phyloP scores from a whole-genome alignment of 352 stramenopile genomes.

The Globisporangium splendens region DNA sequence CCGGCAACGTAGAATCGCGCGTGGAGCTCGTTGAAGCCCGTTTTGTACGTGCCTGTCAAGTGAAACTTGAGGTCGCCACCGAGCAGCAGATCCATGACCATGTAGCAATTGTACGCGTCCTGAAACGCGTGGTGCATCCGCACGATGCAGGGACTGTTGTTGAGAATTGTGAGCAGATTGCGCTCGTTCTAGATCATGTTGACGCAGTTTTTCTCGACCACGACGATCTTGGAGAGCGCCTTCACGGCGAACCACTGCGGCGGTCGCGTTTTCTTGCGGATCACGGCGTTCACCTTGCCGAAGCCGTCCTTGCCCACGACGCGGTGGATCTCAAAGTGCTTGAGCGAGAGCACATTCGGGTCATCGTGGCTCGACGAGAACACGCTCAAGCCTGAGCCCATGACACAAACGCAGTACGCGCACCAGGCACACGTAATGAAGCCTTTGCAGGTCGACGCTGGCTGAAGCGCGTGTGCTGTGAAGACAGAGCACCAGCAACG shows the following conservation, averaged over 20 bases:
- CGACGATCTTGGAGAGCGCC: conserved; percentile 54
- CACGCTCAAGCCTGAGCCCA: conserved; percentile 16
- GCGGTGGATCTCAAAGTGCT: conserved; percentile 64
- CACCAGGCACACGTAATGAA: background rate
- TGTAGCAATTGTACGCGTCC: conserved; percentile 62
- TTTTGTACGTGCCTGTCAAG: conserved; percentile 36
- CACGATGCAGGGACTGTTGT: conserved; percentile 46
- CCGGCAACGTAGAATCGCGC: conserved; percentile 62
- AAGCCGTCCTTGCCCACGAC: conserved; percentile 68
- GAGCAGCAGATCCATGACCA: conserved; percentile 74
- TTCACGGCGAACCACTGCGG: conserved; percentile 71
- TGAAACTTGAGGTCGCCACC: conserved; percentile 76
- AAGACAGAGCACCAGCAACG: too few relatives aligned
- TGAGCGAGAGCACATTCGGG: conserved; percentile 42
- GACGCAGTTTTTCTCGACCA: conserved; percentile 56
- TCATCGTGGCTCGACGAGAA: conserved; percentile 20
- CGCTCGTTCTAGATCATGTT: conserved; percentile 80
- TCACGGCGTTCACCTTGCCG: conserved; percentile 73
- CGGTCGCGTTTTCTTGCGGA: conserved; percentile 48
- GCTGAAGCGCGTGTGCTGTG: background rate
- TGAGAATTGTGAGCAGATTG: conserved; percentile 51
- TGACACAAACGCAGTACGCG: background rate
- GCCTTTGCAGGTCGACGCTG: background rate
- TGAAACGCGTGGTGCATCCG: conserved; percentile 72
- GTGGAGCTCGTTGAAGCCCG: conserved; percentile 52